These are phyloP conservation scores for Hyaloscypha bicolor DNA, from an alignment of 495 filamentous ascomycete genomes.

Conservation along the genomic window DNA sequence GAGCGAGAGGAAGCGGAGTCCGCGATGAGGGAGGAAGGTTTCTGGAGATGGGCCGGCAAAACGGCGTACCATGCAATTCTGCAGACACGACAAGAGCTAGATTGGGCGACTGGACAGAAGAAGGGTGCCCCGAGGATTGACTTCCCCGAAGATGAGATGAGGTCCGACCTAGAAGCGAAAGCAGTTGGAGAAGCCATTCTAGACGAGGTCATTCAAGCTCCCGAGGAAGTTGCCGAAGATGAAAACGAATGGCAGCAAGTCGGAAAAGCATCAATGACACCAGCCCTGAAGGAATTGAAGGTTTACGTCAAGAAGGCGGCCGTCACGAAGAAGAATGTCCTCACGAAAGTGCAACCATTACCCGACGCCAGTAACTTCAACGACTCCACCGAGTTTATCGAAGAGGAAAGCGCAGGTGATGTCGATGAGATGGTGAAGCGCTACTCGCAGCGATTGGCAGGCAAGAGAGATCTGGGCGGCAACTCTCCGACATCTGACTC, in stretches of 20 bases:
- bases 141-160: neutral
- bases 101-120: slow-evolving; percentile 33
- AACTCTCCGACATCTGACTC: neutral
- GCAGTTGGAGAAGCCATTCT: neutral
- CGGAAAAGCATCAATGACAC: neutral
- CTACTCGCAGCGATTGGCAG: slow-evolving; percentile 6
- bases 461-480: slow-evolving; percentile 15
- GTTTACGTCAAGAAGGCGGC: neutral
- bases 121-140: slow-evolving; percentile 3
- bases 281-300: neutral
- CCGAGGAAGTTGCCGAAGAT: neutral
- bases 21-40: slow-evolving; percentile 27
- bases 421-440: slow-evolving; percentile 19
- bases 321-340: neutral
- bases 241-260: neutral
- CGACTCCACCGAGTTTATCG: neutral
- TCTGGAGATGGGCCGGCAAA: slow-evolving; percentile 33
- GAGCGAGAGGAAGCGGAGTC: slow-evolving; percentile 25
- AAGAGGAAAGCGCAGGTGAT: slow-evolving; percentile 12
- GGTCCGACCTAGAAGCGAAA: neutral
- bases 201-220: neutral
- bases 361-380: neutral
- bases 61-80: slow-evolving; percentile 21
- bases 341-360: neutral
- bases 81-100: slow-evolving; percentile 20